A percentile compares a stretch with the other conserved stretches of the same genome.
phyloP scores from a whole-genome alignment of 139 green algal genomes.

The Dunaliella sp. region DNA sequence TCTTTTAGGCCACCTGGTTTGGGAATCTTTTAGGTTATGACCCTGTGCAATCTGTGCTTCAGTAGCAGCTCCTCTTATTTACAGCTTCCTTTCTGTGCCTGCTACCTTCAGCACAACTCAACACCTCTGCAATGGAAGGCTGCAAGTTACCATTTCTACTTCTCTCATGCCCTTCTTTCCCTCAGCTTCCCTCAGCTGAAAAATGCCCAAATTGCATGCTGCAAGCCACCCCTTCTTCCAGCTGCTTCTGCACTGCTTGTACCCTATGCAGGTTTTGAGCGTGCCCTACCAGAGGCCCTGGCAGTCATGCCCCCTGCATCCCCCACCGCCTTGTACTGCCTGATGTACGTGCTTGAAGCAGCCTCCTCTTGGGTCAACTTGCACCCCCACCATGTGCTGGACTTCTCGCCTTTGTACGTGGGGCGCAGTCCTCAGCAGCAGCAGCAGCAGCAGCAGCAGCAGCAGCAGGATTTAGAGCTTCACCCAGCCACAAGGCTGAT shows the following conservation, averaged over 20 bases:
- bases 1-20: too few species aligned
- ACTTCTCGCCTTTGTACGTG: constrained; percentile 8
- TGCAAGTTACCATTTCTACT: too few species aligned
- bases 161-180: too few species aligned
- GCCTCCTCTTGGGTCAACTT: not conserved
- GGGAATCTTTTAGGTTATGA: too few species aligned
- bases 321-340: constrained; percentile 2
- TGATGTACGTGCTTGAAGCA: not conserved
- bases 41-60: too few species aligned
- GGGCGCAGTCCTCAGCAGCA: not conserved
- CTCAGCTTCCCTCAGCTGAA: too few species aligned
- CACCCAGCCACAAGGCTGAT: not conserved
- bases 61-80: too few species aligned
- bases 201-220: too few species aligned
- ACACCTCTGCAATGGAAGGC: too few species aligned
- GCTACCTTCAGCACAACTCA: too few species aligned
- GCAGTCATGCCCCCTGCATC: not conserved
- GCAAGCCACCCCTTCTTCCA: not conserved
- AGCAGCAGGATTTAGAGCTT: not conserved
- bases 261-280: not conserved
- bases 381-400: not conserved
- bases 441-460: not conserved
- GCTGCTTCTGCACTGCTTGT: not conserved
- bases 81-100: too few species aligned
- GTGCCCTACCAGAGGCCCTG: not conserved